Conservation (phyloP, 1,139 yeast genomes). For the Trichomonascaceae sp. region DNA sequence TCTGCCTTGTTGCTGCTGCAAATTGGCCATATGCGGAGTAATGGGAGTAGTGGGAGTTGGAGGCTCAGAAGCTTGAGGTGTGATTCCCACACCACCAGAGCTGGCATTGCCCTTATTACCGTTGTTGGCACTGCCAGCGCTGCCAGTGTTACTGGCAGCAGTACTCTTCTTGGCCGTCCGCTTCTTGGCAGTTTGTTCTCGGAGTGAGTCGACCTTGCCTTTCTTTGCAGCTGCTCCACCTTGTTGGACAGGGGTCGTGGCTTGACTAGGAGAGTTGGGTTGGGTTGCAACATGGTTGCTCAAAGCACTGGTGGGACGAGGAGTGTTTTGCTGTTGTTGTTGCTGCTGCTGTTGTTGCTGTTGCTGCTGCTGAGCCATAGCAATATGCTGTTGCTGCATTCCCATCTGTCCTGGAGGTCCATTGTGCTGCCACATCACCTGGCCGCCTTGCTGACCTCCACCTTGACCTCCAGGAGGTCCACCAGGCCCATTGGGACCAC, state of each 20-base stretch:
- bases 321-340: background rate
- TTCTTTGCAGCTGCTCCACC: slow-evolving; percentile 11
- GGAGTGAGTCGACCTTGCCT: slow-evolving; percentile 17
- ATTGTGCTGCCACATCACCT: slow-evolving; percentile 3
- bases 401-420: slow-evolving; percentile 6
- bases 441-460: slow-evolving; percentile 6
- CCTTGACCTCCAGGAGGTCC: too few species aligned
- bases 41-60: slow-evolving; percentile 30
- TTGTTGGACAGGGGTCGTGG: slow-evolving; percentile 25
- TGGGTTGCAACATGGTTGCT: slow-evolving; percentile 20
- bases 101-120: too few species aligned
- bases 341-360: too few species aligned
- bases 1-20: background rate
- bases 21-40: slow-evolving; percentile 20
- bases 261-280: slow-evolving; percentile 22
- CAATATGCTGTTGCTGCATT: too few species aligned
- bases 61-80: slow-evolving; percentile 24
- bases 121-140: too few species aligned
- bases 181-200: slow-evolving; percentile 16
- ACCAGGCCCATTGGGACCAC: slow-evolving; percentile 7
- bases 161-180: slow-evolving; percentile 22
- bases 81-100: too few species aligned
- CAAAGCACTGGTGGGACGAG: background rate
- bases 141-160: too few species aligned
- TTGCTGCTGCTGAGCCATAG: too few species aligned